phyloP scores from a whole-genome alignment of 2,329 filamentous ascomycete genomes.

The Didymosphaeria variabile region DNA sequence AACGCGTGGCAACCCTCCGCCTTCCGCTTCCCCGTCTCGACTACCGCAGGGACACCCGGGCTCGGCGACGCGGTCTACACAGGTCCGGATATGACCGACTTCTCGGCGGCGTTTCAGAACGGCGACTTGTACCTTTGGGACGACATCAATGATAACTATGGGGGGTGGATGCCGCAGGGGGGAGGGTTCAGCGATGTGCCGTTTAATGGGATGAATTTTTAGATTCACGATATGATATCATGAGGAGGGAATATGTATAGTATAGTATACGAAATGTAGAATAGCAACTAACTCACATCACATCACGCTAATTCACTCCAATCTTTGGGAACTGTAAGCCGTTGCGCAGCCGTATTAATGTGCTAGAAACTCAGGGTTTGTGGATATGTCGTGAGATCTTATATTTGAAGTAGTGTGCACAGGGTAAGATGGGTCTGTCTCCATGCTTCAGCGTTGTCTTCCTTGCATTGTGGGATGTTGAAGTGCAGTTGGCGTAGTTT shows the following conservation, averaged over 20 bases:
- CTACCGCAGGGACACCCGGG: slow-evolving; percentile 17
- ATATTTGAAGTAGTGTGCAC: too few species aligned
- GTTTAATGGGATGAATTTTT: slow-evolving; percentile 26
- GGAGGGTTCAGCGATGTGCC: slow-evolving; percentile 37
- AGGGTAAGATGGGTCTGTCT: too few species aligned
- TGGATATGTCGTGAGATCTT: too few species aligned
- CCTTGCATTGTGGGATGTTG: too few species aligned
- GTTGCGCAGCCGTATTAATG: too few species aligned
- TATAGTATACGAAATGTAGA: too few species aligned
- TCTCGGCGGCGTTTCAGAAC: slow-evolving; percentile 45
- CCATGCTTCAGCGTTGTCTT: too few species aligned
- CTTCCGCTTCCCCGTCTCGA: not conserved
- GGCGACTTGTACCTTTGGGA: slow-evolving; percentile 51
- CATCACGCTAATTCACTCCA: too few species aligned
- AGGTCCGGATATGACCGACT: slow-evolving; percentile 42
- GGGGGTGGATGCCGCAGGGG: slow-evolving; percentile 42
- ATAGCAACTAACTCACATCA: too few species aligned
- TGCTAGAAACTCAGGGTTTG: too few species aligned
- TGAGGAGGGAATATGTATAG: not conserved
- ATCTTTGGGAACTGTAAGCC: too few species aligned
- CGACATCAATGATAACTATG: slow-evolving; percentile 45
- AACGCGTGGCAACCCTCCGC: slow-evolving; percentile 11
- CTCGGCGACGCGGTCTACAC: slow-evolving; percentile 15
- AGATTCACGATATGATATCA: not conserved
- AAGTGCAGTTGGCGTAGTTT: too few species aligned